These are phyloP conservation scores for Alternaria panax DNA, from an alignment of 2,329 filamentous ascomycete species.

Conservation along the genomic window DNA sequence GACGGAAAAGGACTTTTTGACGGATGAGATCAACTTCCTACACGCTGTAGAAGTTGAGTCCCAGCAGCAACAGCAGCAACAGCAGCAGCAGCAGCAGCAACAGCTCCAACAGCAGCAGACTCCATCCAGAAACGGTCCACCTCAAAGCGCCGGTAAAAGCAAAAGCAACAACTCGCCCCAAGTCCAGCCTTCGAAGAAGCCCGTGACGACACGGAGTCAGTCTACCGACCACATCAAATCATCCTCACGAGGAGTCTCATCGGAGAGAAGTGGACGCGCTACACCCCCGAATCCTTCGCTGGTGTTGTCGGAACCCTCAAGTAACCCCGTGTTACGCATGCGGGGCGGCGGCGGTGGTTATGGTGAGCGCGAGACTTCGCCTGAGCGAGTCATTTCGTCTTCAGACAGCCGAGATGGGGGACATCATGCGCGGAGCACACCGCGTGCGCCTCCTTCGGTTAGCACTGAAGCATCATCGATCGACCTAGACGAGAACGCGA, in stretches of 20 bases:
- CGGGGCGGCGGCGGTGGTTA: conserved; percentile 23
- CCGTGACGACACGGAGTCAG: conserved; percentile 37
- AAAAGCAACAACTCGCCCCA: conserved; percentile 40
- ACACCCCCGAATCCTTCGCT: conserved; percentile 40
- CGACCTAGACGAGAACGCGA: conserved; percentile 43
- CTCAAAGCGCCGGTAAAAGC: conserved; percentile 31
- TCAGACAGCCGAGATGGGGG: conserved; percentile 42
- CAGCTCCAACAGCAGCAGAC: conserved; percentile 19
- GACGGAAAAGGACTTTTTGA: conserved; percentile 76
- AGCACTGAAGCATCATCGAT: conserved; percentile 30
- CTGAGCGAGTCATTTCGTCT: conserved; percentile 40
- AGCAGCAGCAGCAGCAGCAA: conserved; percentile 9
- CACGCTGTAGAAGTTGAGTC: conserved; percentile 28
- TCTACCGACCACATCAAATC: conserved; percentile 42
- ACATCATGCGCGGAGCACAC: conserved; percentile 27
- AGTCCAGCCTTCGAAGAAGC: conserved; percentile 35
- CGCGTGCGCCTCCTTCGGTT: conserved; percentile 35
- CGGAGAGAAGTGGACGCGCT: conserved; percentile 44
- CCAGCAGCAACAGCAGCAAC: conserved; percentile 12
- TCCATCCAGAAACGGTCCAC: conserved; percentile 37
- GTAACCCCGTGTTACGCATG: conserved; percentile 25
- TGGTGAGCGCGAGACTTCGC: conserved; percentile 36
- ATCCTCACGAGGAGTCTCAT: conserved; percentile 39
- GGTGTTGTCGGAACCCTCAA: conserved; percentile 34
- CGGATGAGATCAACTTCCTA: conserved; percentile 44